phyloP scores from a whole-genome alignment of 1,284 basidiomycete genomes.

The Tilletia indica region DNA sequence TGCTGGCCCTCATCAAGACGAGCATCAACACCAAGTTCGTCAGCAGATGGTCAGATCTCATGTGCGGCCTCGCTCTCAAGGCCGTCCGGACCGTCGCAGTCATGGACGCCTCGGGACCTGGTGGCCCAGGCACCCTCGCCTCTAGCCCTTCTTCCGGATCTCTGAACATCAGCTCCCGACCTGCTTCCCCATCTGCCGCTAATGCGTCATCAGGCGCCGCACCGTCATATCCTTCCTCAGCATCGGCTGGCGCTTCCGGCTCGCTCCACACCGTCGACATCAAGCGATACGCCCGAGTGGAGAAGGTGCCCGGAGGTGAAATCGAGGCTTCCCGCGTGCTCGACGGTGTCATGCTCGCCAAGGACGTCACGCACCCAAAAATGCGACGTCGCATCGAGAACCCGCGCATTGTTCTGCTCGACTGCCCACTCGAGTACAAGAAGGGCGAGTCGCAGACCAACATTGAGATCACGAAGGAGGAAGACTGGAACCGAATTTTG shows the following conservation, averaged over 20 bases:
- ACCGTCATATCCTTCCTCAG: too few species aligned
- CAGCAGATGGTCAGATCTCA: conserved; percentile 91
- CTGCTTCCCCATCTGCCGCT: neutral
- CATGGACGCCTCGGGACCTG: conserved; percentile 55
- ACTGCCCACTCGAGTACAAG: conserved; percentile 98
- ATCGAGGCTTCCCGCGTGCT: conserved; percentile 89
- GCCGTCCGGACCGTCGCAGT: conserved; percentile 79
- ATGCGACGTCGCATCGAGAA: conserved; percentile 90
- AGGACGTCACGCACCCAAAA: conserved; percentile 96
- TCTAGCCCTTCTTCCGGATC: conserved; percentile 35
- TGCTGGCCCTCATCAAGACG: conserved; percentile 95
- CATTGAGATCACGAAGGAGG: conserved; percentile 93
- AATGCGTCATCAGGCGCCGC: neutral
- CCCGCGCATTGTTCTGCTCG: conserved; percentile 84
- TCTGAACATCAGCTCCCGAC: conserved; percentile 21
- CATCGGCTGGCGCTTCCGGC: neutral
- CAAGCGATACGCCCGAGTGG: conserved; percentile 94
- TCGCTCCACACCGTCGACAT: conserved; percentile 74
- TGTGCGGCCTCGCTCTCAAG: conserved; percentile 90
- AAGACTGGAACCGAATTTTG: conserved; percentile 87
- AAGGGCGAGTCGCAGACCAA: conserved; percentile 98
- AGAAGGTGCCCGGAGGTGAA: conserved; percentile 95
- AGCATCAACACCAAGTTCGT: conserved; percentile 99
- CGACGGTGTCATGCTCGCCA: conserved; percentile 93
- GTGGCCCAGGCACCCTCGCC: neutral